Evolutionary conservation across 768 basidiomycete species (phyloP).

Genomic region (Paxillus rubicundulus): DNA sequence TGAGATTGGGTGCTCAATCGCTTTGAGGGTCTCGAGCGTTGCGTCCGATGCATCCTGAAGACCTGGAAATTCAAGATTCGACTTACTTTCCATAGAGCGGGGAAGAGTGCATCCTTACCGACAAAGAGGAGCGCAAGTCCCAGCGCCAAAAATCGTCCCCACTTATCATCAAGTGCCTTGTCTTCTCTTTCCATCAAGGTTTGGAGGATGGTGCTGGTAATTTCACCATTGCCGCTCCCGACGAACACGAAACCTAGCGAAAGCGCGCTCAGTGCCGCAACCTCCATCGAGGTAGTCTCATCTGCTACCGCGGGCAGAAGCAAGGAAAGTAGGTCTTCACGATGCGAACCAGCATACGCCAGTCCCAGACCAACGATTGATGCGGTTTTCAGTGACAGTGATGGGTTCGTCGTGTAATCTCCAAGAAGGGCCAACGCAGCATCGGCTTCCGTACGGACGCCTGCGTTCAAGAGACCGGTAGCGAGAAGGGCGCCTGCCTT

Average conservation of each 20-base stretch:
- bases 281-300: constrained; percentile 82
- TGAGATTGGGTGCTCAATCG: constrained; percentile 89
- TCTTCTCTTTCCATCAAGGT: constrained; percentile 84
- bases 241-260: constrained; percentile 95
- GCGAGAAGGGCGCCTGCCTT: constrained; percentile 97
- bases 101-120: constrained; percentile 47
- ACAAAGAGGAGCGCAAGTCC: constrained; percentile 90
- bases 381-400: constrained; percentile 76
- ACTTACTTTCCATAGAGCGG: not conserved
- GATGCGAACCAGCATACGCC: constrained; percentile 91
- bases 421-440: constrained; percentile 87
- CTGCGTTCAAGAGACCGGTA: constrained; percentile 87
- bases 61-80: constrained; percentile 46
- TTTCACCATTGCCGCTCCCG: constrained; percentile 92
- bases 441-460: constrained; percentile 90
- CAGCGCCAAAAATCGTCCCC: constrained; percentile 87
- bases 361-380: constrained; percentile 92
- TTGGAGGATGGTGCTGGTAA: constrained; percentile 85
- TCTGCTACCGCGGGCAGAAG: constrained; percentile 85
- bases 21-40: constrained; percentile 89
- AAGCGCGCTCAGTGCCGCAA: constrained; percentile 80
- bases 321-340: constrained; percentile 75
- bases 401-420: constrained; percentile 87
- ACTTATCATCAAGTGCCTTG: constrained; percentile 83
- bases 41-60: constrained; percentile 92